Conservation (phyloP, 495 filamentous ascomycete species). For the Geopyxis carbonaria region DNA sequence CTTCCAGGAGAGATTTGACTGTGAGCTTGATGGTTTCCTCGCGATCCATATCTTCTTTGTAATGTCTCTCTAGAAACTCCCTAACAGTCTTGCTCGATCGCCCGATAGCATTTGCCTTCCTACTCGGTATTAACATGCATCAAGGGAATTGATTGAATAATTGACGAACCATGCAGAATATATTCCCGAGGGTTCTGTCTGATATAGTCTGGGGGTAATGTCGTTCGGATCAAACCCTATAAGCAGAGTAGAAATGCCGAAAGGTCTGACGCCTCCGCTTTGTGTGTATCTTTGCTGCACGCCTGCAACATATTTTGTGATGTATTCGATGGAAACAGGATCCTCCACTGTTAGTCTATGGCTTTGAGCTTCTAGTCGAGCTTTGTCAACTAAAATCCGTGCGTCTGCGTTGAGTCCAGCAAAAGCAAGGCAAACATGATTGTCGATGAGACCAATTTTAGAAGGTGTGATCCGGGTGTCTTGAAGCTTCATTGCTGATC, state of each 20-base stretch:
- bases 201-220: slow-evolving; percentile 71
- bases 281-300: slow-evolving; percentile 98
- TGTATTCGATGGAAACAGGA: slow-evolving; percentile 94
- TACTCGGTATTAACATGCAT: slow-evolving; percentile 26
- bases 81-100: slow-evolving; percentile 96
- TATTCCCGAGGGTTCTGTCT: slow-evolving; percentile 95
- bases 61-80: slow-evolving; percentile 94
- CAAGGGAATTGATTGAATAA: slow-evolving; percentile 1
- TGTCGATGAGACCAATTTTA: slow-evolving; percentile 88
- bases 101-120: slow-evolving; percentile 98
- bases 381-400: slow-evolving; percentile 92
- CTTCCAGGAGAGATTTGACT: slow-evolving; percentile 92
- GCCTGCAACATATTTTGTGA: slow-evolving; percentile 92
- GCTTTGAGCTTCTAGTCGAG: slow-evolving; percentile 86
- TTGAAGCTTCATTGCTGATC: slow-evolving; percentile 97
- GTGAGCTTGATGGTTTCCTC: slow-evolving; percentile 93
- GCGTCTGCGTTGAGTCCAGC: slow-evolving; percentile 95
- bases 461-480: slow-evolving; percentile 97
- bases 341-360: slow-evolving; percentile 98
- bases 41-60: slow-evolving; percentile 90
- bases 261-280: slow-evolving; percentile 89
- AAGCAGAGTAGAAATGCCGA: slow-evolving; percentile 92
- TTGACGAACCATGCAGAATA: slow-evolving; percentile 95
- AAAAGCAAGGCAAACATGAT: slow-evolving; percentile 90
- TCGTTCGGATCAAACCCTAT: slow-evolving; percentile 93